A percentile compares a stretch with the other conserved stretches of the same genome.
phyloP scores from a whole-genome alignment of 2,329 filamentous ascomycete genomes.

The Neopestalotiopsis sp. region DNA sequence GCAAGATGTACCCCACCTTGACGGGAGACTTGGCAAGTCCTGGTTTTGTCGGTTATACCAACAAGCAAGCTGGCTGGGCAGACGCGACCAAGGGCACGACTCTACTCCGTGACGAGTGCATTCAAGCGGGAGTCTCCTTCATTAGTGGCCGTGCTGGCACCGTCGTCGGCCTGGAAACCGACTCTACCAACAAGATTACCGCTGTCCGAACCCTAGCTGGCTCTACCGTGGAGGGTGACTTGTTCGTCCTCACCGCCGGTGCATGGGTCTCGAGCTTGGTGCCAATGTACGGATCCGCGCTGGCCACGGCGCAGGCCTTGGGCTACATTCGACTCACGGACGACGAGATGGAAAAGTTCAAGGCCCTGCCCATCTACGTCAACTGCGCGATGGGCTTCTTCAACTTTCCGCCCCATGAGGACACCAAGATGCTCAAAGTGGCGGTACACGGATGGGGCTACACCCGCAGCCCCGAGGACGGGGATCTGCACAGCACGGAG shows the following conservation, averaged over 20 bases:
- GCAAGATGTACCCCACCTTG: neutral
- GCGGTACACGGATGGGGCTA: slow-evolving; percentile 36
- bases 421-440: slow-evolving; percentile 32
- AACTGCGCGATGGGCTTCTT: slow-evolving; percentile 36
- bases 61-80: slow-evolving; percentile 11
- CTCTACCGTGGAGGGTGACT: slow-evolving; percentile 20
- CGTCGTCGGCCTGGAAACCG: neutral
- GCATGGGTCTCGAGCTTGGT: slow-evolving; percentile 31
- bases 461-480: neutral
- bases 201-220: neutral
- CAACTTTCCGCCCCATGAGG: slow-evolving; percentile 36
- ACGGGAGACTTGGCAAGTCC: neutral
- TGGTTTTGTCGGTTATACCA: neutral
- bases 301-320: slow-evolving; percentile 28
- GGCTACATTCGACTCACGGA: slow-evolving; percentile 35
- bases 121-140: slow-evolving; percentile 8
- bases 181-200: neutral
- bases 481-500: neutral
- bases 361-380: slow-evolving; percentile 29
- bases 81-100: slow-evolving; percentile 5
- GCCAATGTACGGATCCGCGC: slow-evolving; percentile 26
- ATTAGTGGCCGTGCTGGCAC: slow-evolving; percentile 7
- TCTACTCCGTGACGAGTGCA: neutral
- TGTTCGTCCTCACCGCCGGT: slow-evolving; percentile 31
- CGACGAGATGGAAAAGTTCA: slow-evolving; percentile 33